Evolutionary conservation across 768 basidiomycete species (phyloP).

Genomic region (Paxillus ammoniavirescens): DNA sequence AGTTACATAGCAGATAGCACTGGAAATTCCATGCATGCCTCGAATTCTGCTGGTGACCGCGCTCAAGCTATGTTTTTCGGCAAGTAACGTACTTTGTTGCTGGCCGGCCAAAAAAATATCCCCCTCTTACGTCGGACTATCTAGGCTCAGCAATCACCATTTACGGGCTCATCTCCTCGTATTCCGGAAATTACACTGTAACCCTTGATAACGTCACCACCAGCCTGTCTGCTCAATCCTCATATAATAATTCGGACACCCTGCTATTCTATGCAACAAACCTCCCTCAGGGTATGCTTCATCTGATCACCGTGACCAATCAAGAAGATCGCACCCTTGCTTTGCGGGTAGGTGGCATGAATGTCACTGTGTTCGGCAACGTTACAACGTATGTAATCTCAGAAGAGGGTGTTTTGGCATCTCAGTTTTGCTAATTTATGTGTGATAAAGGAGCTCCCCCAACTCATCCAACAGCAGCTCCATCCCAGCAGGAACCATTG

Average conservation of each 20-base stretch:
- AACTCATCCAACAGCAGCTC: constrained; percentile 18
- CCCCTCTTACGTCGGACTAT: constrained; percentile 1
- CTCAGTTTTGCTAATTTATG: constrained; percentile 1
- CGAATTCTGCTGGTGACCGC: constrained; percentile 44
- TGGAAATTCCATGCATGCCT: constrained; percentile 31
- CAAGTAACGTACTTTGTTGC: constrained; percentile 25
- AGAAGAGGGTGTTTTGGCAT: background rate
- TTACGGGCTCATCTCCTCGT: constrained; percentile 56
- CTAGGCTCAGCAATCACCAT: constrained; percentile 63
- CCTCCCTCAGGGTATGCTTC: constrained; percentile 47
- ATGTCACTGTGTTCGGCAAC: constrained; percentile 39
- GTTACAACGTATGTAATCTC: constrained; percentile 30
- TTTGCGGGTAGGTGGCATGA: constrained; percentile 49
- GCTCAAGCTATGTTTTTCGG: constrained; percentile 47
- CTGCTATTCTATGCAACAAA: constrained; percentile 65
- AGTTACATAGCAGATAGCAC: constrained; percentile 33
- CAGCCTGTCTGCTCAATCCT: constrained; percentile 48
- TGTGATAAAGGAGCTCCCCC: constrained; percentile 16
- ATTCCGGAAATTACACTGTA: constrained; percentile 59
- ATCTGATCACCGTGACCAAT: constrained; percentile 58
- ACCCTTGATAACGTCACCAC: constrained; percentile 50
- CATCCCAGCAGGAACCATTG: constrained; percentile 56
- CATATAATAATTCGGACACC: constrained; percentile 48
- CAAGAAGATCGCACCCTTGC: constrained; percentile 50
- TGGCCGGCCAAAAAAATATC: background rate